phyloP scores from a whole-genome alignment of 352 stramenopile species.

The Phytophthora colocasiae region DNA sequence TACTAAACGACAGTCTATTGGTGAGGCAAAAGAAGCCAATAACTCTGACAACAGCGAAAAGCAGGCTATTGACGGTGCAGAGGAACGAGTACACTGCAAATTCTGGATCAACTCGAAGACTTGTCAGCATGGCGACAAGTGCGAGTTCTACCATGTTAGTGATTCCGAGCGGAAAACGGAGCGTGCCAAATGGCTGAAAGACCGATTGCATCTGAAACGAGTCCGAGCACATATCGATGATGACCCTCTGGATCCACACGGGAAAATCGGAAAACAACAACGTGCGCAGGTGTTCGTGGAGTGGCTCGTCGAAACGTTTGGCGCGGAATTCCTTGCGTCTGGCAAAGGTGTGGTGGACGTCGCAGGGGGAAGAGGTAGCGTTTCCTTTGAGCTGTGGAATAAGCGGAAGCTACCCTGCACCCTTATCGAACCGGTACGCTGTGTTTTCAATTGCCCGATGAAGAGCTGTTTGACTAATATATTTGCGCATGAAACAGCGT shows the following conservation, averaged over 20 bases:
- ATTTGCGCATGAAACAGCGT: conserved; percentile 44
- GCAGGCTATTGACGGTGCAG: neutral
- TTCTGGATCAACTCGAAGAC: conserved; percentile 87
- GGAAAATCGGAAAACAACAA: conserved; percentile 77
- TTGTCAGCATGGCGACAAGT: conserved; percentile 73
- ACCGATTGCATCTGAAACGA: conserved; percentile 70
- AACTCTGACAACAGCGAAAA: neutral
- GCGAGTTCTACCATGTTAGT: conserved; percentile 66
- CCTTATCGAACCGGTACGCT: conserved; percentile 83
- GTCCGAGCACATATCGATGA: conserved; percentile 58
- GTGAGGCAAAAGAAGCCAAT: conserved; percentile 5
- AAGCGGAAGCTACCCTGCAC: conserved; percentile 74
- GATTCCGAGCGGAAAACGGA: conserved; percentile 54
- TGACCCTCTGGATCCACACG: conserved; percentile 71
- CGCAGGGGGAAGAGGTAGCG: conserved; percentile 76
- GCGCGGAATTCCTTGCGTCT: conserved; percentile 43
- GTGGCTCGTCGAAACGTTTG: conserved; percentile 83
- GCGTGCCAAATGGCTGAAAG: conserved; percentile 65
- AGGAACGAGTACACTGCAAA: conserved; percentile 61
- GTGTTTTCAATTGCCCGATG: neutral
- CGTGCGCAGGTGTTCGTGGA: conserved; percentile 75
- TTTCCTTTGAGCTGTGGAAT: conserved; percentile 90
- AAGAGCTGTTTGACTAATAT: conserved; percentile 14
- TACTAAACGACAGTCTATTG: conserved; percentile 12
- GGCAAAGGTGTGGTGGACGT: conserved; percentile 83